phyloP scores from a whole-genome alignment of 202 grass and related monocot genomes.

The Panicum hallii region DNA sequence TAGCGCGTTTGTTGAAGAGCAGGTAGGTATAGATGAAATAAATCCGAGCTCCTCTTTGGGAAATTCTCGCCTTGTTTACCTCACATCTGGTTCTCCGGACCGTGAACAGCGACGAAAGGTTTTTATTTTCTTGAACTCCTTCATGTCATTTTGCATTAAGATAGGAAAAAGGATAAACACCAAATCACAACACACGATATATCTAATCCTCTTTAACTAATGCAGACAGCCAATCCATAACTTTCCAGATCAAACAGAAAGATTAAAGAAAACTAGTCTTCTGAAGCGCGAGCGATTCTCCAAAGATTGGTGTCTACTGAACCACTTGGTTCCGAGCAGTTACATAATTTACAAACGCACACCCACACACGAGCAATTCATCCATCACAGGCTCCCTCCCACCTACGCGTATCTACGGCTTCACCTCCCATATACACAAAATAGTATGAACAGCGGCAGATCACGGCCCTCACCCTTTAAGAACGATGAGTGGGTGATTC shows the following conservation, averaged over 20 bases:
- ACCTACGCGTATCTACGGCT: conserved; percentile 32
- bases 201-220: not conserved
- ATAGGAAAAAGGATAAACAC: not conserved
- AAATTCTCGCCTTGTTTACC: not conserved
- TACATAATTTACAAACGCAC: conserved; percentile 53
- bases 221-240: not conserved
- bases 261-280: not conserved
- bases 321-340: conserved; percentile 36
- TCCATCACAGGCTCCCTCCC: conserved; percentile 39
- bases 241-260: not conserved
- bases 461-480: conserved; percentile 20
- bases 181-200: not conserved
- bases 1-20: not conserved
- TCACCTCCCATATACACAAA: conserved; percentile 43
- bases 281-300: not conserved
- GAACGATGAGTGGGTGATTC: conserved; percentile 37
- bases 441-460: conserved; percentile 39
- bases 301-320: not conserved
- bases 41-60: not conserved
- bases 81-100: not conserved
- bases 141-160: not conserved
- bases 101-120: not conserved
- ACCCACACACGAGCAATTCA: conserved; percentile 18
- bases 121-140: not conserved
- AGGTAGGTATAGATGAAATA: not conserved